Conservation (phyloP, 257 asterid genomes). For the Primulina eburnea region DNA sequence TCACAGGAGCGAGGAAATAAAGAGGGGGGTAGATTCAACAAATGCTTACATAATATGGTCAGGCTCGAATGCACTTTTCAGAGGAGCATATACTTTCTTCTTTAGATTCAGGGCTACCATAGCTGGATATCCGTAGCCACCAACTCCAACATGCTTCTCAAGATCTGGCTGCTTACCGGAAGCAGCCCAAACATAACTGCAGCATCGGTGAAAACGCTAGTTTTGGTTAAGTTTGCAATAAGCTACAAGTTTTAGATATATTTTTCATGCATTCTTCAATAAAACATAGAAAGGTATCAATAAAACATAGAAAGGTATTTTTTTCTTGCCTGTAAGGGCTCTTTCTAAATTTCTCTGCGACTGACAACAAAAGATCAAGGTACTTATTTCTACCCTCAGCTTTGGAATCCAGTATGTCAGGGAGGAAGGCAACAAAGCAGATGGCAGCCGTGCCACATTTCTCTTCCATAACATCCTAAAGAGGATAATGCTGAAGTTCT, state of each 20-base stretch:
- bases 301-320: not conserved
- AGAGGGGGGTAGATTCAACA: not conserved
- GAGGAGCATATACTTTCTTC: conserved; percentile 81
- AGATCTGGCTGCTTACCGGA: conserved; percentile 90
- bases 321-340: conserved; percentile 78
- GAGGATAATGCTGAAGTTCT: conserved; percentile 14
- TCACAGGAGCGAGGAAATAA: not conserved
- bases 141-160: conserved; percentile 82
- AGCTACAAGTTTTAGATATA: not conserved
- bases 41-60: conserved; percentile 63
- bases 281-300: conserved; percentile 6
- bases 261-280: not conserved
- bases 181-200: conserved; percentile 90
- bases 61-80: conserved; percentile 73
- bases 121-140: conserved; percentile 98
- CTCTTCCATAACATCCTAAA: conserved; percentile 81
- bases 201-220: conserved; percentile 19
- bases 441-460: conserved; percentile 89
- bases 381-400: conserved; percentile 90
- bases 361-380: conserved; percentile 62
- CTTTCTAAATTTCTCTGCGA: conserved; percentile 78
- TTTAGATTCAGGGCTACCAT: conserved; percentile 77
- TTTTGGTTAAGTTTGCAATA: not conserved
- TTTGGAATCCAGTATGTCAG: conserved; percentile 91
- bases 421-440: conserved; percentile 87